These are phyloP conservation scores for Tillandsia fasciculata DNA, from an alignment of 176 grass and related monocot genomes.

Conservation along the genomic window DNA sequence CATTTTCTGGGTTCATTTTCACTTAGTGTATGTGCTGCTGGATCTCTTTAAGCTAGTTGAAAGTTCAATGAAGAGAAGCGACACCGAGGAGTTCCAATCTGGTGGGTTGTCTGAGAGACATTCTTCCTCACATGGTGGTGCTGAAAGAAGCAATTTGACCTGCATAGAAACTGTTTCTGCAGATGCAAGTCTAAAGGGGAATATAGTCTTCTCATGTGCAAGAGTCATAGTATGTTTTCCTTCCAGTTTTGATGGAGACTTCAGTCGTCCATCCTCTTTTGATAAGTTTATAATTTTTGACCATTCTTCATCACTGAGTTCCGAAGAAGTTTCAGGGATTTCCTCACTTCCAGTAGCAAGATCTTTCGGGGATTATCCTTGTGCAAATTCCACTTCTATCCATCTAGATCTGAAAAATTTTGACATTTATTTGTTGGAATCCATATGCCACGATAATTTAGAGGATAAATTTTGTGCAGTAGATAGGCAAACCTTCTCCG, in stretches of 20 bases:
- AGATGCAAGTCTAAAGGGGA: slow-evolving; percentile 38
- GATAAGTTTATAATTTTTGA: slow-evolving; percentile 78
- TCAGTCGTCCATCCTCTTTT: slow-evolving; percentile 37
- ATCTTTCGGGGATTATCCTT: slow-evolving; percentile 23
- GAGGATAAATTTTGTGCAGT: slow-evolving; percentile 9
- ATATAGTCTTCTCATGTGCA: slow-evolving; percentile 39
- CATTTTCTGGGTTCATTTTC: slow-evolving; percentile 77
- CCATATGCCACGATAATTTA: slow-evolving; percentile 13
- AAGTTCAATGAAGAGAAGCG: slow-evolving; percentile 9
- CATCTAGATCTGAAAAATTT: slow-evolving; percentile 55
- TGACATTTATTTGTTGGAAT: slow-evolving; percentile 67
- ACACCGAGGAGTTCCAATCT: slow-evolving; percentile 17
- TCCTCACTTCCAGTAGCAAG: slow-evolving; percentile 28
- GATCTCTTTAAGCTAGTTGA: slow-evolving; percentile 47
- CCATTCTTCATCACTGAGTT: slow-evolving; percentile 41
- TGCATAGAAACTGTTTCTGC: slow-evolving; percentile 21
- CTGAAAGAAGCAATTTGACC: slow-evolving; percentile 23
- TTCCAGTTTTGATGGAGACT: slow-evolving; percentile 38
- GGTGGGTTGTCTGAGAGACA: slow-evolving; percentile 19
- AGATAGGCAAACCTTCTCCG: slow-evolving; percentile 45
- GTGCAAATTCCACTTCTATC: slow-evolving; percentile 44
- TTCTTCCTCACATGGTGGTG: slow-evolving; percentile 23
- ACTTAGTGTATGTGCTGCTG: slow-evolving; percentile 58
- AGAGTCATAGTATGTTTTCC: slow-evolving; percentile 84
- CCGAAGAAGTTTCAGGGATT: slow-evolving; percentile 20